Evolutionary conservation across 768 basidiomycete species (phyloP).

Genomic region (Galerina sulciceps): DNA sequence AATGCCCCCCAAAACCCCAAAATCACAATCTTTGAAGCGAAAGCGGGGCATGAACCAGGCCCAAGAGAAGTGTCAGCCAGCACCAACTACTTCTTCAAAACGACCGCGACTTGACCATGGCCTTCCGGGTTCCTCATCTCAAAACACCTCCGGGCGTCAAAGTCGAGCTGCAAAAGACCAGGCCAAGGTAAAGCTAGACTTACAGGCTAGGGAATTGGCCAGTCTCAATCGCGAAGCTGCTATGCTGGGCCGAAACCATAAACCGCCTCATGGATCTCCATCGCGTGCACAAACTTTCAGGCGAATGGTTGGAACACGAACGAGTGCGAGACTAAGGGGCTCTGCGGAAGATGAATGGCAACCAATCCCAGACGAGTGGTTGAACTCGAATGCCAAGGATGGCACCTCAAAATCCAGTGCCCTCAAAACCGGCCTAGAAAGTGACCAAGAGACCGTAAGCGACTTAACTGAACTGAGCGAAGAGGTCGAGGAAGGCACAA

Average conservation of each 20-base stretch:
- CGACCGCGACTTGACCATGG: constrained; percentile 11
- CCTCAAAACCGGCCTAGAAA: constrained; percentile 61
- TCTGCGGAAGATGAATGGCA: constrained; percentile 74
- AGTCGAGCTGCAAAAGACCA: constrained; percentile 71
- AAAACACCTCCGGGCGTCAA: constrained; percentile 39
- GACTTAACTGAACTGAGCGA: constrained; percentile 79
- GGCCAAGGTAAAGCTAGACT: constrained; percentile 71
- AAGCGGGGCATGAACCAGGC: constrained; percentile 33
- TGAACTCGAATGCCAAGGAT: constrained; percentile 31
- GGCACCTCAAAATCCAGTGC: constrained; percentile 16
- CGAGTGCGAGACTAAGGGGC: constrained; percentile 70
- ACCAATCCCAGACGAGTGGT: constrained; percentile 78
- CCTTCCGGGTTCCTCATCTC: neutral
- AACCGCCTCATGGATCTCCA: constrained; percentile 9
- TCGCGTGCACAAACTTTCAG: constrained; percentile 8
- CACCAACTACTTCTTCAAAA: constrained; percentile 12
- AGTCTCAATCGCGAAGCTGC: constrained; percentile 60
- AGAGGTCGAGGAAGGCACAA: constrained; percentile 28
- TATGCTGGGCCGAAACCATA: constrained; percentile 14
- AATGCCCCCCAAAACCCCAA: constrained; percentile 52
- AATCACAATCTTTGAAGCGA: constrained; percentile 37
- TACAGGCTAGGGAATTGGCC: constrained; percentile 70
- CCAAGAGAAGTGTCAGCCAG: constrained; percentile 8
- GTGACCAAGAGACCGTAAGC: constrained; percentile 65
- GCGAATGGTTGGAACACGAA: constrained; percentile 57